Evolutionary conservation across 345 rosid genomes (phyloP).

Genomic region (Litchi chinensis): DNA sequence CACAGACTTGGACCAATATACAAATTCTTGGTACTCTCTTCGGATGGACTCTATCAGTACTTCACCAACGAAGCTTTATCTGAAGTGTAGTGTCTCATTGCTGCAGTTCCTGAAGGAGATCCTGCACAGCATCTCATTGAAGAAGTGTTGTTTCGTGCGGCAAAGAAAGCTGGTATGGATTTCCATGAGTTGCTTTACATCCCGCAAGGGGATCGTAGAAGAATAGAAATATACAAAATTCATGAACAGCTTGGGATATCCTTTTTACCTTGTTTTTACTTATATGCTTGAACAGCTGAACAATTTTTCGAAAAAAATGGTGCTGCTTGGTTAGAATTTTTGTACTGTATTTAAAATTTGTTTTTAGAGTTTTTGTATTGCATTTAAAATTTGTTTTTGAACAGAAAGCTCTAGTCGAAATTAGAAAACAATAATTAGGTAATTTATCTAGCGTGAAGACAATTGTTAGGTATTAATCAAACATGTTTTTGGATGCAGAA

Average conservation of each 20-base stretch:
- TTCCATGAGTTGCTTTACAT: constrained; percentile 85
- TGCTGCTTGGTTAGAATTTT: too few species aligned
- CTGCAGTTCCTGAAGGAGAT: constrained; percentile 86
- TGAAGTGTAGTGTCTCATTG: constrained; percentile 70
- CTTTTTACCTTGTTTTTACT: not conserved
- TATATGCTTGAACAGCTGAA: too few species aligned
- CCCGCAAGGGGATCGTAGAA: constrained; percentile 87
- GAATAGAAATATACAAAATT: not conserved
- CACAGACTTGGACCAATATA: constrained; percentile 68
- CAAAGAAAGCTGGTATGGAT: constrained; percentile 87
- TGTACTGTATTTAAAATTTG: too few species aligned
- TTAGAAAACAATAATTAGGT: too few species aligned
- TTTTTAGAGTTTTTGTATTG: too few species aligned
- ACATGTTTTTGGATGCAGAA: too few species aligned
- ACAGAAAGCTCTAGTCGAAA: too few species aligned
- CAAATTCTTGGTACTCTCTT: constrained; percentile 74
- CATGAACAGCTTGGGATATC: not conserved
- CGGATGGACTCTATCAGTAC: constrained; percentile 90
- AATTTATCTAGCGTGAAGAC: too few species aligned
- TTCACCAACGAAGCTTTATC: constrained; percentile 76
- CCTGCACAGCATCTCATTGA: constrained; percentile 94
- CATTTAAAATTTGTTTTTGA: too few species aligned
- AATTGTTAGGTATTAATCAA: too few species aligned
- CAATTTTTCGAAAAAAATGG: too few species aligned
- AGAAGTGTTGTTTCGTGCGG: constrained; percentile 84